Evolutionary conservation across 2,329 filamentous ascomycete species (phyloP).

Genomic region (Aureobasidium sp.): DNA sequence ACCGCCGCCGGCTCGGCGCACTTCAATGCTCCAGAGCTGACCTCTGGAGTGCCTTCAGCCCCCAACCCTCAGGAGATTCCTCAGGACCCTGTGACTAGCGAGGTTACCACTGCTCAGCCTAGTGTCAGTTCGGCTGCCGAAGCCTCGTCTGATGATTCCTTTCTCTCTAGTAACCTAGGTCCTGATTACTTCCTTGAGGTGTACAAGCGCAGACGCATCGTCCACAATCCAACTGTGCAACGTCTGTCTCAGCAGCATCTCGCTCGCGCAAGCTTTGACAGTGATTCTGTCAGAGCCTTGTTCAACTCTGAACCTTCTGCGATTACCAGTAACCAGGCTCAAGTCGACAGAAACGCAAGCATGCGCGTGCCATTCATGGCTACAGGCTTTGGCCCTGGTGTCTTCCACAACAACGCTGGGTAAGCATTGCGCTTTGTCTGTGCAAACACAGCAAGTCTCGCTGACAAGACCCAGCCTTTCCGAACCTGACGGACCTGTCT

Average conservation of each 20-base stretch:
- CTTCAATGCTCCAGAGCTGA: neutral
- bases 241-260: neutral
- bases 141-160: neutral
- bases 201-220: slow-evolving; percentile 3
- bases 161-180: neutral
- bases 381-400: neutral
- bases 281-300: slow-evolving; percentile 6
- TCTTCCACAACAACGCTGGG: neutral
- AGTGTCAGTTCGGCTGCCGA: neutral
- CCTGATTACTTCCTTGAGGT: neutral
- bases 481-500: neutral
- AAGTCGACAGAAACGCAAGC: neutral
- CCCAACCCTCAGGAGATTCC: neutral
- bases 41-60: neutral
- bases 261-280: neutral
- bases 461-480: neutral
- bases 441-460: neutral
- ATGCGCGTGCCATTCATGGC: neutral
- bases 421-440: neutral
- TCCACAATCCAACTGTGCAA: neutral
- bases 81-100: neutral
- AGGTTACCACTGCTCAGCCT: neutral
- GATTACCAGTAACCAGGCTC: neutral
- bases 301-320: slow-evolving; percentile 1
- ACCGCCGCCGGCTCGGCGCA: neutral